Evolutionary conservation across 768 basidiomycete genomes (phyloP).

Genomic region (Mycena metata): DNA sequence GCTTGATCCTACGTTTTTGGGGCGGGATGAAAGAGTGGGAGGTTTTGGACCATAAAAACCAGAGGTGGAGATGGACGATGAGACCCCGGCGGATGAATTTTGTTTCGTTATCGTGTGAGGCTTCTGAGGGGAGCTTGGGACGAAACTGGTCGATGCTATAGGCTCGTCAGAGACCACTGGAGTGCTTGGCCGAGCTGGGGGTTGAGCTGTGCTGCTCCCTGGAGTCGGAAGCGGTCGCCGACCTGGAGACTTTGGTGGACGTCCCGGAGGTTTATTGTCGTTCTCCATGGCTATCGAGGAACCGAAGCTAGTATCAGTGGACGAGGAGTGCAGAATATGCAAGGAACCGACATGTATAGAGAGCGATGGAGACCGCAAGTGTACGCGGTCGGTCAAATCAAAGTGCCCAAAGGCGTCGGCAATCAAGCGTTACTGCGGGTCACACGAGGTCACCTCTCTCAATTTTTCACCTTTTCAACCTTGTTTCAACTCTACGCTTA

Average conservation of each 20-base stretch:
- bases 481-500: no score
- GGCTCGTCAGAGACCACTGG: conserved; percentile 47
- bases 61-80: conserved; percentile 34
- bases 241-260: conserved; percentile 37
- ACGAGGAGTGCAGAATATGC: background rate
- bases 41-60: conserved; percentile 53
- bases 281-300: conserved; percentile 58
- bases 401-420: background rate
- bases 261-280: conserved; percentile 55
- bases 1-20: conserved; percentile 57
- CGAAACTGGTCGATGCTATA: conserved; percentile 27
- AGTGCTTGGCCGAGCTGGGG: conserved; percentile 56
- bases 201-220: conserved; percentile 47
- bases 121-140: conserved; percentile 24
- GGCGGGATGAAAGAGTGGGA: conserved; percentile 56
- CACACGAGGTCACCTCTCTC: background rate
- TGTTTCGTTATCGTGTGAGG: background rate
- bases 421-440: background rate
- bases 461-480: no score
- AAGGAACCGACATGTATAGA: conserved; percentile 27
- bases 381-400: conserved; percentile 4
- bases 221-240: conserved; percentile 65
- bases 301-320: conserved; percentile 3
- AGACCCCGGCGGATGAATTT: conserved; percentile 16
- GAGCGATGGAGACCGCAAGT: background rate